Evolutionary conservation across 2,329 filamentous ascomycete species (phyloP).

Genomic region (Stagonosporopsis rhizophila): DNA sequence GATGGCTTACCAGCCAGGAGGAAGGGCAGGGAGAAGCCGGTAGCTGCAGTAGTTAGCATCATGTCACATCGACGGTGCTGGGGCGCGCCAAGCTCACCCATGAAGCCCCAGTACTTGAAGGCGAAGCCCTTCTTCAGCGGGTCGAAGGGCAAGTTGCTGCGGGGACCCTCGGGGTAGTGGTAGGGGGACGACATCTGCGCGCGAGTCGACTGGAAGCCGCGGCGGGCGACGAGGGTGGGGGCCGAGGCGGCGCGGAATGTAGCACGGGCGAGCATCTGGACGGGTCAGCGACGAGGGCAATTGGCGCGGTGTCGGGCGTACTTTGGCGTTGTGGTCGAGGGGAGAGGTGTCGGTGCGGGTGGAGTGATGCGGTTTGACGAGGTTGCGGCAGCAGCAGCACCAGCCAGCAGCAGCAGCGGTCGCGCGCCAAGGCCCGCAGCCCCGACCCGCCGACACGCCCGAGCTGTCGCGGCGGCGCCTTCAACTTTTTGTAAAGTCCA

Average conservation of each 20-base stretch:
- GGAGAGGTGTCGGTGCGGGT: constrained; percentile 34
- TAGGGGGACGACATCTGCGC: constrained; percentile 86
- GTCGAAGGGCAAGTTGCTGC: constrained; percentile 97
- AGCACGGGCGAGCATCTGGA: constrained; percentile 78
- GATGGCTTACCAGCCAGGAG: constrained; percentile 66
- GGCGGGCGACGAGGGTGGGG: constrained; percentile 76
- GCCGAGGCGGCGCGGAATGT: constrained; percentile 68
- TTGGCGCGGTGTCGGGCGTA: constrained; percentile 36
- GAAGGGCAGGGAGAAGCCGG: constrained; percentile 67
- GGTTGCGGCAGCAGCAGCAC: constrained; percentile 16
- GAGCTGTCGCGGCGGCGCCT: constrained; percentile 8
- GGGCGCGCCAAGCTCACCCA: constrained; percentile 60
- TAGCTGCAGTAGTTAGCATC: constrained; percentile 58
- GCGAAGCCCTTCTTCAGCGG: constrained; percentile 86
- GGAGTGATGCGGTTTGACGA: constrained; percentile 20
- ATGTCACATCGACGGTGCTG: constrained; percentile 9
- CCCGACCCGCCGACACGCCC: constrained; percentile 7
- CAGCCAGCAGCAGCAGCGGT: constrained; percentile 13
- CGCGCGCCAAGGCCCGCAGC: constrained; percentile 12
- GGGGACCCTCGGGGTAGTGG: constrained; percentile 97
- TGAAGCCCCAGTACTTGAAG: constrained; percentile 82
- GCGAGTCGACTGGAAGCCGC: constrained; percentile 92
- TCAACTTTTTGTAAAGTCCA: constrained; percentile 17
- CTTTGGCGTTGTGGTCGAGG: constrained; percentile 38
- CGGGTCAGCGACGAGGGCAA: constrained; percentile 45